These are phyloP conservation scores for Porogramme epimiltina DNA, from an alignment of 1,284 basidiomycete genomes.

Conservation along the genomic window DNA sequence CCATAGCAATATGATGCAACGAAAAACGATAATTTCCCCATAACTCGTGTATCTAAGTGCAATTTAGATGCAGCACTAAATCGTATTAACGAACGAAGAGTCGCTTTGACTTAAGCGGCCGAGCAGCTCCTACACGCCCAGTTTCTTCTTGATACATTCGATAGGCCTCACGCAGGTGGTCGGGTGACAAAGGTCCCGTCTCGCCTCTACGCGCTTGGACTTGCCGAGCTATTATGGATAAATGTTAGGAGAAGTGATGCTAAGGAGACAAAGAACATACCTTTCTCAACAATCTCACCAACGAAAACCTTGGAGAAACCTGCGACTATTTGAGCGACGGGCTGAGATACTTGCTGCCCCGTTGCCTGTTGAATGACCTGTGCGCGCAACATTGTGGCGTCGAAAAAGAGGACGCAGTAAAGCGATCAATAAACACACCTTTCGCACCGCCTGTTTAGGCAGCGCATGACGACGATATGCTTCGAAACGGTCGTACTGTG, in stretches of 20 bases:
- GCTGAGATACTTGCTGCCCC: constrained; percentile 83
- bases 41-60: no score
- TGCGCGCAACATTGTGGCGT: not conserved
- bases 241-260: not conserved
- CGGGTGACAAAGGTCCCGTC: constrained; percentile 78
- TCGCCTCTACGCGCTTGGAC: constrained; percentile 77
- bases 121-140: constrained; percentile 75
- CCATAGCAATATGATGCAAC: no score
- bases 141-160: constrained; percentile 80
- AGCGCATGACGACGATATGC: constrained; percentile 84
- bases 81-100: constrained; percentile 57
- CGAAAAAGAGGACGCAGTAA: not conserved
- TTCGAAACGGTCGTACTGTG: constrained; percentile 88
- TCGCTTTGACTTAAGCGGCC: constrained; percentile 63
- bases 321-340: constrained; percentile 85
- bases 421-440: constrained; percentile 51
- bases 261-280: constrained; percentile 39
- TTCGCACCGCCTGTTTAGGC: constrained; percentile 81
- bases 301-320: constrained; percentile 93
- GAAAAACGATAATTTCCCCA: no score
- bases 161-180: constrained; percentile 88
- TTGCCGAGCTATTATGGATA: constrained; percentile 56
- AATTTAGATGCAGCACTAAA: not conserved
- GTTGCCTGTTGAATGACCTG: constrained; percentile 85
- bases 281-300: constrained; percentile 89